A percentile compares a stretch with the other conserved stretches of the same genome.
Evolutionary conservation across 768 basidiomycete species (phyloP).

Genomic region (Leccinum fibrillosum): DNA sequence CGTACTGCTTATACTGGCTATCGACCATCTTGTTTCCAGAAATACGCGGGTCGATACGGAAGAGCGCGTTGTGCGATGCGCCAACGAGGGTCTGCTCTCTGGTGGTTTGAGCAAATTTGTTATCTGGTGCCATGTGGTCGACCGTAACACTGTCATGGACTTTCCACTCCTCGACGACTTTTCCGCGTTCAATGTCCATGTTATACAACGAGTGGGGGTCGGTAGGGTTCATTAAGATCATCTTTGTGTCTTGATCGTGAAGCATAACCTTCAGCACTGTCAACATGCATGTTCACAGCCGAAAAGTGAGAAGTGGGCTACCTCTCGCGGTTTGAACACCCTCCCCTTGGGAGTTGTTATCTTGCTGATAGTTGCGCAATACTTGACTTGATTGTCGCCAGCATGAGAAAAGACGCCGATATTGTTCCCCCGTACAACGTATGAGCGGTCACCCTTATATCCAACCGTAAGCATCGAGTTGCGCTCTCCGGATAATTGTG

Average conservation of each 20-base stretch:
- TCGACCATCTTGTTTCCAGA: slow-evolving; percentile 92
- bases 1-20: slow-evolving; percentile 93
- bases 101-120: slow-evolving; percentile 93
- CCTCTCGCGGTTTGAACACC: slow-evolving; percentile 83
- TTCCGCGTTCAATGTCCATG: slow-evolving; percentile 92
- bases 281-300: slow-evolving; percentile 2
- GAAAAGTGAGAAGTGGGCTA: slow-evolving; percentile 31
- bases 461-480: slow-evolving; percentile 93
- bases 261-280: slow-evolving; percentile 73
- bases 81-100: slow-evolving; percentile 92
- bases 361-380: slow-evolving; percentile 83
- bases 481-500: slow-evolving; percentile 52
- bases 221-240: slow-evolving; percentile 85
- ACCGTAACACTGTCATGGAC: slow-evolving; percentile 88
- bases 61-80: slow-evolving; percentile 89
- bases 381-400: slow-evolving; percentile 69
- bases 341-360: slow-evolving; percentile 78
- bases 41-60: slow-evolving; percentile 96
- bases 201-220: slow-evolving; percentile 81
- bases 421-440: slow-evolving; percentile 87
- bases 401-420: slow-evolving; percentile 88
- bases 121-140: slow-evolving; percentile 86
- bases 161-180: slow-evolving; percentile 98
- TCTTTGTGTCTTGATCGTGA: slow-evolving; percentile 93
- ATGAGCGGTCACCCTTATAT: slow-evolving; percentile 93